phyloP scores from a whole-genome alignment of 2,329 filamentous ascomycete genomes.

The Nigrospora oryzae region DNA sequence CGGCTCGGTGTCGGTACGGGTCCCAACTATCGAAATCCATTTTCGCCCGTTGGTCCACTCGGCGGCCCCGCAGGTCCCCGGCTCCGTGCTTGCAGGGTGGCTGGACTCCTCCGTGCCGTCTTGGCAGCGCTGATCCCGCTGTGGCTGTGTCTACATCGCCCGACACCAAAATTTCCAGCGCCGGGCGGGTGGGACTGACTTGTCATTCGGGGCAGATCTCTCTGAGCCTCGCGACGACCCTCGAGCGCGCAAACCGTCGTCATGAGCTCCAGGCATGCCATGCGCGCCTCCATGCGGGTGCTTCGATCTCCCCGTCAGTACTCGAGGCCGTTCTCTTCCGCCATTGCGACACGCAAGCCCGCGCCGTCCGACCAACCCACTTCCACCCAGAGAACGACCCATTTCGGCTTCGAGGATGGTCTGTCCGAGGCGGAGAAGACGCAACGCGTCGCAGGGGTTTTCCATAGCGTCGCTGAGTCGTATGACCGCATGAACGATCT shows the following conservation, averaged over 20 bases:
- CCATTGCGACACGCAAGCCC: slow-evolving; percentile 9
- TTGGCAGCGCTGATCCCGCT: too few species aligned
- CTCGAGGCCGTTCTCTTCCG: slow-evolving; percentile 13
- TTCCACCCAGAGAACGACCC: slow-evolving; percentile 54
- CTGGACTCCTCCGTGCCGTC: too few species aligned
- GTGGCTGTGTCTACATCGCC: too few species aligned
- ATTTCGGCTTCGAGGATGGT: slow-evolving; percentile 80
- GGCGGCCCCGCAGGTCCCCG: too few species aligned
- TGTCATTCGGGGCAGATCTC: background rate
- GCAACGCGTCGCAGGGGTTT: slow-evolving; percentile 70
- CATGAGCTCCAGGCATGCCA: slow-evolving; percentile 17
- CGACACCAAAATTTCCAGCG: too few species aligned
- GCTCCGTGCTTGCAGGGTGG: too few species aligned
- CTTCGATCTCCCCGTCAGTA: slow-evolving; percentile 5
- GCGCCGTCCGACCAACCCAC: slow-evolving; percentile 10
- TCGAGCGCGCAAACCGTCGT: slow-evolving; percentile 3
- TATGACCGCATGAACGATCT: slow-evolving; percentile 99
- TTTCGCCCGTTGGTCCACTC: too few species aligned
- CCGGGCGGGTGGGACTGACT: too few species aligned
- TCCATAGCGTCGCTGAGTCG: slow-evolving; percentile 86
- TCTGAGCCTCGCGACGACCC: background rate
- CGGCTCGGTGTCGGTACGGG: too few species aligned
- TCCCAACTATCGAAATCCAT: too few species aligned
- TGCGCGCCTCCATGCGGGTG: slow-evolving; percentile 14
- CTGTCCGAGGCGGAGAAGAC: slow-evolving; percentile 72